Evolutionary conservation across 257 asterid genomes (phyloP).

Genomic region (Misopates orontium): DNA sequence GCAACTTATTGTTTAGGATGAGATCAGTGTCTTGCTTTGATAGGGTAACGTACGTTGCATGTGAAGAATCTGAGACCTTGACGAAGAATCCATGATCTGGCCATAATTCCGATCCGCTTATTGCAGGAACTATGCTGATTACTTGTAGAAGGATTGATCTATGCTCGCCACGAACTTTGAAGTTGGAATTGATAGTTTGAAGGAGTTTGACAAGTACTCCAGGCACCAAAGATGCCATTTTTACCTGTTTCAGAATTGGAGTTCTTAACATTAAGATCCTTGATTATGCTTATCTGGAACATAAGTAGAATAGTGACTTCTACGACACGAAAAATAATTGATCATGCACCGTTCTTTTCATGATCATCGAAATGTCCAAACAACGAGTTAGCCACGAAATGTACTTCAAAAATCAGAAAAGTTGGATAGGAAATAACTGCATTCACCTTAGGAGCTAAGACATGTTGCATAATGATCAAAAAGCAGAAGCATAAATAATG

Average conservation of each 20-base stretch:
- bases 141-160: constrained; percentile 72
- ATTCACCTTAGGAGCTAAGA: no score
- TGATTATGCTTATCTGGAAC: background rate
- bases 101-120: constrained; percentile 69
- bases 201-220: constrained; percentile 83
- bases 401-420: no score
- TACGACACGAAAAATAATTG: background rate
- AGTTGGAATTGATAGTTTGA: constrained; percentile 60
- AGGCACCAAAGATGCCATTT: constrained; percentile 79
- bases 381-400: no score
- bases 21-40: constrained; percentile 69
- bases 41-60: constrained; percentile 72
- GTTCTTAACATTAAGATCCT: background rate
- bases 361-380: no score
- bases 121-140: constrained; percentile 83
- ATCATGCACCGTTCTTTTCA: background rate
- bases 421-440: no score
- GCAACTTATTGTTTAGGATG: constrained; percentile 73
- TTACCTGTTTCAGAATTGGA: background rate
- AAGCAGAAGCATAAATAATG: no score
- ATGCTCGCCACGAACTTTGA: constrained; percentile 69
- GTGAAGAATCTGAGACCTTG: constrained; percentile 90
- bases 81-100: constrained; percentile 85
- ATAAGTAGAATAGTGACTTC: no score
- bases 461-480: no score